These are phyloP conservation scores for Fagopyrum tataricum DNA, from an alignment of 148 eudicot species.

Conservation along the genomic window DNA sequence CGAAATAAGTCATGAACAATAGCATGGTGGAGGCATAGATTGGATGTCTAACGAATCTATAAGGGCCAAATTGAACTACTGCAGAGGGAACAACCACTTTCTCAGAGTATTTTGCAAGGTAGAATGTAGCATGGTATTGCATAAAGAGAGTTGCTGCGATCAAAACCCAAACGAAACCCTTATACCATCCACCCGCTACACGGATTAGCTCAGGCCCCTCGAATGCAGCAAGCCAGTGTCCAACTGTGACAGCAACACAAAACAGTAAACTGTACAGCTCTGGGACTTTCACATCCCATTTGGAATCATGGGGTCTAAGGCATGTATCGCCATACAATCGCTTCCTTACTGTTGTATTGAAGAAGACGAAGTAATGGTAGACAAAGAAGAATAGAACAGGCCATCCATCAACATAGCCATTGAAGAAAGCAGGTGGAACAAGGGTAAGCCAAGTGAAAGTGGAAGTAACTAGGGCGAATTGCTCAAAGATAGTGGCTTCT, in stretches of 20 bases:
- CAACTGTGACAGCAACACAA: slow-evolving; percentile 41
- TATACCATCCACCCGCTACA: slow-evolving; percentile 75
- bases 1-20: slow-evolving; percentile 54
- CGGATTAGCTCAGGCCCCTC: slow-evolving; percentile 80
- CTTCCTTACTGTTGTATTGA: slow-evolving; percentile 63
- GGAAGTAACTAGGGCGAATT: slow-evolving; percentile 61
- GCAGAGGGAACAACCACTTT: slow-evolving; percentile 73
- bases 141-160: slow-evolving; percentile 48
- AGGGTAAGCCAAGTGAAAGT: slow-evolving; percentile 75
- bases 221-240: slow-evolving; percentile 84
- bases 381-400: slow-evolving; percentile 69
- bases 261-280: slow-evolving; percentile 42
- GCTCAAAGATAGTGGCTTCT: slow-evolving; percentile 51
- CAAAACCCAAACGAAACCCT: slow-evolving; percentile 61
- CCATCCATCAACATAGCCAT: slow-evolving; percentile 93
- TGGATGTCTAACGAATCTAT: slow-evolving; percentile 82
- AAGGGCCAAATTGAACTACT: slow-evolving; percentile 83
- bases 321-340: slow-evolving; percentile 63
- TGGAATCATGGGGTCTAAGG: slow-evolving; percentile 60
- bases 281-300: slow-evolving; percentile 66
- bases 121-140: slow-evolving; percentile 66
- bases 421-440: slow-evolving; percentile 78
- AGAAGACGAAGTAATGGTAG: slow-evolving; percentile 80
- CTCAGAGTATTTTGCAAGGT: slow-evolving; percentile 80
- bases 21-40: slow-evolving; percentile 86